Percentiles rank a stretch among this genome's conserved stretches.
Evolutionary conservation across 2,329 filamentous ascomycete species (phyloP).

Genomic region (Talaromyces sp.): DNA sequence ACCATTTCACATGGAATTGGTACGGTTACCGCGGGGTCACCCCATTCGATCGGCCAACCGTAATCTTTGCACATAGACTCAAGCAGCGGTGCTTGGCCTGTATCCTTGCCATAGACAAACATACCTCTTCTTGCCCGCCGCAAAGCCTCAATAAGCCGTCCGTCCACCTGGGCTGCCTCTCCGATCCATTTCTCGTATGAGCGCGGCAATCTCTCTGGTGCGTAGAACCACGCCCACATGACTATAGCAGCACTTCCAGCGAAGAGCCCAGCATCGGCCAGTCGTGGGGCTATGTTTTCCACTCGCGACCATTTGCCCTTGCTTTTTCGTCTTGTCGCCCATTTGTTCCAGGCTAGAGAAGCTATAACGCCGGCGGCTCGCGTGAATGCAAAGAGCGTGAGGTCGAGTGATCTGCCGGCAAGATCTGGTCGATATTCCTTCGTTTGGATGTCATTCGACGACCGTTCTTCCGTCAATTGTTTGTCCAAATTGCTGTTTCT

Average conservation of each 20-base stretch:
- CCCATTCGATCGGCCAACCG: constrained; percentile 64
- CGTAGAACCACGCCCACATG: constrained; percentile 89
- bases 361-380: constrained; percentile 69
- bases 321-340: constrained; percentile 33
- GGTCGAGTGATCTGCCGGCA: constrained; percentile 73
- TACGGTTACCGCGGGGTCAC: constrained; percentile 63
- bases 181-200: constrained; percentile 80
- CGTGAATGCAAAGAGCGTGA: constrained; percentile 73
- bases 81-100: constrained; percentile 64
- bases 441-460: constrained; percentile 13
- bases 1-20: constrained; percentile 81
- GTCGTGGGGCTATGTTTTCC: constrained; percentile 40
- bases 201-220: constrained; percentile 64
- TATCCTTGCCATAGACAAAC: constrained; percentile 70
- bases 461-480: constrained; percentile 10
- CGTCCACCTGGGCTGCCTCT: constrained; percentile 70
- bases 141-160: constrained; percentile 69
- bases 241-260: constrained; percentile 67
- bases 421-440: constrained; percentile 32
- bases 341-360: constrained; percentile 61
- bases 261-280: constrained; percentile 68
- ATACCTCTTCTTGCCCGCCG: constrained; percentile 60
- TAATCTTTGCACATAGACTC: constrained; percentile 70
- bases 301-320: constrained; percentile 31
- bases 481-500: constrained; percentile 12